Evolutionary conservation across 116 monocot genomes (phyloP), one percentile per base, ranked within the genome.

Genomic region (Trichopus zeylanicus): DNA sequence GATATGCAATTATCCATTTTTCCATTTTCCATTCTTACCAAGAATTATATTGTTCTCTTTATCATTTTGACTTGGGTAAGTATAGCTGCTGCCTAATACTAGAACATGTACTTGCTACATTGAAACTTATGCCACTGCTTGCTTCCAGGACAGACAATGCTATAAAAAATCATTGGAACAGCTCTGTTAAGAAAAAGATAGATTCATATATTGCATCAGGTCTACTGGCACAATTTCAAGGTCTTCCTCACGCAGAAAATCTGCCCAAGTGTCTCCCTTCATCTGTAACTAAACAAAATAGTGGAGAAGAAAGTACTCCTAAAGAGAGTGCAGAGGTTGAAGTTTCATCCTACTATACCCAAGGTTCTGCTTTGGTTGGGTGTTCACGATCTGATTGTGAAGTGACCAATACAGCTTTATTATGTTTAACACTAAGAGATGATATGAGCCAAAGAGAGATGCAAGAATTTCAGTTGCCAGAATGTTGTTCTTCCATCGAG

Each of bases 151-250:
- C 91, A 49, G 98, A 99, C 56, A 91, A 99, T 85, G 71, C 92
- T 13, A 99, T 99, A 67, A 99, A 99, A 68, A 99, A 99, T 61
- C 98, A 99, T 49, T 99, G 98, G 98, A 81, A 99, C 72, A 88
- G 98, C 57, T 91, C 98, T 25, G 91, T 99, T 24, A 91, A 85
- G 65, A 99, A 99, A 75, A 99, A 92, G 48, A 26, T 91, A 63
- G 80, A 88, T 22, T 78, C 82, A 16, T 88, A 91, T 52, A 1
- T 74, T 15, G 53, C 78, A 35, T 75, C 82, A 65, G 98, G 98
- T 46, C 64, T 91, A 49, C 73, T 99, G 34, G 30, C 61, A 54
- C 85, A 88, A 42, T 73, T 74, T 34, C 74, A 76, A 51, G 82
- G 79, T 3, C 51, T 73, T 13, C 72, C 65, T 67, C 59, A 31